Base-by-base conservation (phyloP, 345 rosid species). In the Salix purpurea region DNA sequence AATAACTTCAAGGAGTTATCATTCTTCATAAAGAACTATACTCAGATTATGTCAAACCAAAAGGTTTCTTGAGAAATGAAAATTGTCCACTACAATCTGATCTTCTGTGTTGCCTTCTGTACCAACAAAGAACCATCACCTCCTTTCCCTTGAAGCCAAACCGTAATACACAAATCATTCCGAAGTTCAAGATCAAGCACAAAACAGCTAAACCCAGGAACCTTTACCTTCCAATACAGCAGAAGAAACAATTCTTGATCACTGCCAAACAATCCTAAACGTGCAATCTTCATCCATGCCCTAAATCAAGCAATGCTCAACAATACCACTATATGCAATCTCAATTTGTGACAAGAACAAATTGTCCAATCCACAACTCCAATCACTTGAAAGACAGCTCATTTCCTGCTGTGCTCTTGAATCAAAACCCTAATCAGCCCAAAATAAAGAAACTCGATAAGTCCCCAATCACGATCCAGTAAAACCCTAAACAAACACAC, bases 241-340 rank as follows among this genome's bases (percentile, higher is more conserved):
- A 81, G 67, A 76, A 75, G 36, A 32, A 67, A 76, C 56, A 72
- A 61, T 68, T 56, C 65, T 62, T 58, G 32, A 34, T 82, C 70
- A 74, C 69, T 32, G 46, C 72, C 72, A 75, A 44, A 70, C 66
- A 79, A 79, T 70, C 78, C 77, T 23, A 48, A 73, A 76, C 18
- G 69, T 48, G 81, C 86, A 81, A 81, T 86, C 86, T 78, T 86
- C 88, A 82, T 82, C 84, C 89, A 84, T 84, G 65, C 71, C 85
- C 83, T 72, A 82, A 71, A 62, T 3, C 72, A 26, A 71, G 70
- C 44, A 85, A 80, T 68, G 73, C 34, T 74, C 65, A 67, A 73
- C 16, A 61, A 75, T 74, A n/a, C 62, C 74, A 61, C 62, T 77
- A 56, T 18, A 69, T 26, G 75, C 87, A 84, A 62, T 65, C 81